phyloP scores from a whole-genome alignment of 139 green algal genomes.

The Haematococcus sp. region DNA sequence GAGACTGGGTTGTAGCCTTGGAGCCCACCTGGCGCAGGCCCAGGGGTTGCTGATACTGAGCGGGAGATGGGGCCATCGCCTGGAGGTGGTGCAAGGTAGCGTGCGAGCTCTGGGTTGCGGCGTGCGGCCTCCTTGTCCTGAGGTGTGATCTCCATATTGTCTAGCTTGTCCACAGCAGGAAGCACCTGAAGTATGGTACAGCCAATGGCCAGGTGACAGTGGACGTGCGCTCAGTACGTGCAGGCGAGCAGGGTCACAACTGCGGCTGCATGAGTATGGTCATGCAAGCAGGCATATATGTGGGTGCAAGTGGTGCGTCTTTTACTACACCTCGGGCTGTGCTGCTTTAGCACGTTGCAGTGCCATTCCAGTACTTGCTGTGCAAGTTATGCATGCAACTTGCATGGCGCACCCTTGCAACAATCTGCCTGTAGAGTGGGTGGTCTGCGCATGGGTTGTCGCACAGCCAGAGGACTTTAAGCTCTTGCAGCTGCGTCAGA shows the following conservation, averaged over 20 bases:
- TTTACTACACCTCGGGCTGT: slow-evolving; percentile 28
- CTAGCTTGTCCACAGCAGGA: slow-evolving; percentile 47
- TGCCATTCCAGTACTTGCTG: too few species aligned
- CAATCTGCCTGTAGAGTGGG: slow-evolving; percentile 42
- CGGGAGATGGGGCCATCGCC: background rate
- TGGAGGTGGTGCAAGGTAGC: background rate
- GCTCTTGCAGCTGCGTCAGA: slow-evolving; percentile 27
- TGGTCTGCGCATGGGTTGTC: slow-evolving; percentile 65
- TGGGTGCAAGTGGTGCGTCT: slow-evolving; percentile 7
- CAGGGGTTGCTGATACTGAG: background rate
- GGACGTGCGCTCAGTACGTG: too few species aligned
- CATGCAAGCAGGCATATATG: too few species aligned
- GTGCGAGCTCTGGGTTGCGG: slow-evolving; percentile 4
- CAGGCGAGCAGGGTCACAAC: too few species aligned
- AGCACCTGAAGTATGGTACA: slow-evolving; percentile 18
- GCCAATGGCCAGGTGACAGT: too few species aligned
- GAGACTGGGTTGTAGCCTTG: too few species aligned
- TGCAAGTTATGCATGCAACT: too few species aligned
- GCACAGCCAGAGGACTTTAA: slow-evolving; percentile 61
- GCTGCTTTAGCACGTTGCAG: too few species aligned
- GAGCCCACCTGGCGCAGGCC: too few species aligned
- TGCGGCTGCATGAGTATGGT: too few species aligned
- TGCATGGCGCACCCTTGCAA: slow-evolving; percentile 7
- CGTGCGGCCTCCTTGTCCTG: slow-evolving; percentile 5
- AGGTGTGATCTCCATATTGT: slow-evolving; percentile 50